Evolutionary conservation across 192 early-diverging fungal genomes (phyloP), one percentile per base, ranked within the genome.

Genomic region (Coemansia sp.): DNA sequence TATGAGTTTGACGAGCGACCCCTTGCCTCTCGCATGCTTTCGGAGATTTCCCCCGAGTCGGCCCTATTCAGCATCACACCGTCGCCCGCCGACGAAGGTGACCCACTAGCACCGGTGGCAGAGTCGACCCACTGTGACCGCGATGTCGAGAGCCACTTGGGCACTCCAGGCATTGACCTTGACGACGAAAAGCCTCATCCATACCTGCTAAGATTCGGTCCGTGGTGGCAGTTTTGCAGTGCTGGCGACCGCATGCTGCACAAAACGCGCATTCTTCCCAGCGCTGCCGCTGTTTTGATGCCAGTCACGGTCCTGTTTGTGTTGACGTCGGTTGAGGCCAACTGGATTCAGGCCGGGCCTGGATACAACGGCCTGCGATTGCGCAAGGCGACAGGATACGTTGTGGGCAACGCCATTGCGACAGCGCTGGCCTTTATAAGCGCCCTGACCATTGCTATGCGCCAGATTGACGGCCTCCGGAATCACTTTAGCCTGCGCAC

Each of bases 261-360:
- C 29, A 77, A 77, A 42, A 61, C 80, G 15, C 82, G 82, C 27
- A 63, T 84, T 6, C 65, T 84, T 25, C 82, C 82, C 11, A 70
- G 82, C 60, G 68, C 68, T 9, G 82, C 82, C 4, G 73, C 77
- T 0, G 64, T 72, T 5, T 41, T 79, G 29, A 78, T 79, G 77
- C 82, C 82, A 1, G 39, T 73, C 31, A 76, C 73, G 0, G 67
- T 78, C 21, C 53, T 79, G 41, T 84, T 76, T 69, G 77, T 84
- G 17, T 48, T 84, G 69, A 84, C 82, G 8, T 70, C 82, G 11
- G 70, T 84, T 37, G 82, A 84, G 39, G 77, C 48, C 36, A 76
- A 79, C 68, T 84, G 82, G 82, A 73, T 73, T 48, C 74, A 76
- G 63, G 31, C 67, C 2, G 77, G 59, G 3, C 68, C 68, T 5